Evolutionary conservation across 1,139 yeast species (phyloP).

Genomic region (Pichiaceae sp.): DNA sequence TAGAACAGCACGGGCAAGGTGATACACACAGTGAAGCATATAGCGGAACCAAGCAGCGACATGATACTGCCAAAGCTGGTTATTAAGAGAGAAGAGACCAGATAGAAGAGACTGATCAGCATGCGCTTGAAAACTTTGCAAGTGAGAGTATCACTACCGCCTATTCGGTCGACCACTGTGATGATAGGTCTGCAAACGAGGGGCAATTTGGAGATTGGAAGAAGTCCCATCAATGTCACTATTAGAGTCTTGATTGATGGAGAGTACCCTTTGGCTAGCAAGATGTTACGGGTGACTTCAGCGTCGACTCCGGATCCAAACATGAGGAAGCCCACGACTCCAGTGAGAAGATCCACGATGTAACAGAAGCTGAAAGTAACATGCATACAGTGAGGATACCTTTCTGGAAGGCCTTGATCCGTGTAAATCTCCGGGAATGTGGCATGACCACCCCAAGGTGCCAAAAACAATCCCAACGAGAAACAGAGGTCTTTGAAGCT

Average conservation of each 20-base stretch:
- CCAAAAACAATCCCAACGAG: slow-evolving; percentile 47
- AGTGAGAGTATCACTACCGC: not conserved
- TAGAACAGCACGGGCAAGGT: slow-evolving; percentile 72
- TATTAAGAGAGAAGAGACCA: slow-evolving; percentile 48
- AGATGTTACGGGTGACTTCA: slow-evolving; percentile 74
- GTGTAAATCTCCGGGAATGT: slow-evolving; percentile 50
- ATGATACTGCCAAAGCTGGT: slow-evolving; percentile 78
- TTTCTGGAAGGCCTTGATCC: slow-evolving; percentile 48
- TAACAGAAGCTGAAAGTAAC: slow-evolving; percentile 60
- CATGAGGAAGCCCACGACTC: slow-evolving; percentile 77
- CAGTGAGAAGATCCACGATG: slow-evolving; percentile 67
- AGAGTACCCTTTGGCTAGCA: slow-evolving; percentile 70
- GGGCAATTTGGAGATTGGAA: slow-evolving; percentile 86
- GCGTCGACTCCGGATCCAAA: slow-evolving; percentile 70
- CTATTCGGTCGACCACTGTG: slow-evolving; percentile 49
- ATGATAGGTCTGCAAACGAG: slow-evolving; percentile 81
- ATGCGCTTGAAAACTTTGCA: slow-evolving; percentile 14
- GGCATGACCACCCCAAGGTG: slow-evolving; percentile 62
- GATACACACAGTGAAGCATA: slow-evolving; percentile 75
- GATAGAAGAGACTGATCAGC: slow-evolving; percentile 20
- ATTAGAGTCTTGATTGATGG: slow-evolving; percentile 51
- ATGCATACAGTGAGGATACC: slow-evolving; percentile 40
- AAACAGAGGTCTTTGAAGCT: slow-evolving; percentile 34
- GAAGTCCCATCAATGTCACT: slow-evolving; percentile 65
- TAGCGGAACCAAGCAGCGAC: slow-evolving; percentile 74